A percentile compares a stretch with the other conserved stretches of the same genome.
Conservation (phyloP, 176 grass and related monocot species). For the Aegilops speltoides region DNA sequence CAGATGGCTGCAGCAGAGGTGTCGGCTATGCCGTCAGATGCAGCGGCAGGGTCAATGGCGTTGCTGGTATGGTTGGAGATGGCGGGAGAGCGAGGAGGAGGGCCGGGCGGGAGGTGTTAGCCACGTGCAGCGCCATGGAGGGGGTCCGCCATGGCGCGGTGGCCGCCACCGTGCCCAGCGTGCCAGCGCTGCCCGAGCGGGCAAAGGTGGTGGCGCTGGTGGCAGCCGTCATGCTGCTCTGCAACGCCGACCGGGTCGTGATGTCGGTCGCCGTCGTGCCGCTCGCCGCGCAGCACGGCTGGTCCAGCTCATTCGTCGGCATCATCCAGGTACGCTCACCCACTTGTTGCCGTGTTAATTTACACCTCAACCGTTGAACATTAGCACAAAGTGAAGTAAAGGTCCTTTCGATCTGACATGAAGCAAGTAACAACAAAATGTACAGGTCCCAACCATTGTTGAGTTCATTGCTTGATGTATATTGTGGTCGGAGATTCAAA, state of each 20-base stretch:
- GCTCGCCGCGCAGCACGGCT: conserved; percentile 70
- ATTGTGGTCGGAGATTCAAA: neutral
- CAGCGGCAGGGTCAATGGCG: conserved; percentile 18
- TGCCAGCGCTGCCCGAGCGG: conserved; percentile 53
- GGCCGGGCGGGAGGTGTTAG: conserved; percentile 26
- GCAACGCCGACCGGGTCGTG: conserved; percentile 95
- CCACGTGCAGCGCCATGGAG: conserved; percentile 73
- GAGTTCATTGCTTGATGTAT: neutral
- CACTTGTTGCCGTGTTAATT: neutral
- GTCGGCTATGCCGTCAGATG: neutral
- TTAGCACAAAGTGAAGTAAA: neutral
- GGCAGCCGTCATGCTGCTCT: conserved; percentile 79
- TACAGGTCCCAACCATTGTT: neutral
- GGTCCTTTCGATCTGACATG: neutral
- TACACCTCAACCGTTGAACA: neutral
- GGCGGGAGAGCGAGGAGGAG: conserved; percentile 5
- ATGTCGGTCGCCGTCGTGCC: conserved; percentile 97
- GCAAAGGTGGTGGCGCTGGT: conserved; percentile 66
- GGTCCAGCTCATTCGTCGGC: conserved; percentile 87
- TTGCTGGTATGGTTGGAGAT: conserved; percentile 11
- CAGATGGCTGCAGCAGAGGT: neutral
- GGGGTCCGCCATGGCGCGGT: conserved; percentile 33
- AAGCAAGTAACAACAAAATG: neutral
- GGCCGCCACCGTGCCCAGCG: conserved; percentile 1
- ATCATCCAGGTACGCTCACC: conserved; percentile 63